Percentiles rank a stretch among this genome's conserved stretches.
Evolutionary conservation across 352 stramenopile genomes (phyloP).

Genomic region (Globisporangium radiosum): DNA sequence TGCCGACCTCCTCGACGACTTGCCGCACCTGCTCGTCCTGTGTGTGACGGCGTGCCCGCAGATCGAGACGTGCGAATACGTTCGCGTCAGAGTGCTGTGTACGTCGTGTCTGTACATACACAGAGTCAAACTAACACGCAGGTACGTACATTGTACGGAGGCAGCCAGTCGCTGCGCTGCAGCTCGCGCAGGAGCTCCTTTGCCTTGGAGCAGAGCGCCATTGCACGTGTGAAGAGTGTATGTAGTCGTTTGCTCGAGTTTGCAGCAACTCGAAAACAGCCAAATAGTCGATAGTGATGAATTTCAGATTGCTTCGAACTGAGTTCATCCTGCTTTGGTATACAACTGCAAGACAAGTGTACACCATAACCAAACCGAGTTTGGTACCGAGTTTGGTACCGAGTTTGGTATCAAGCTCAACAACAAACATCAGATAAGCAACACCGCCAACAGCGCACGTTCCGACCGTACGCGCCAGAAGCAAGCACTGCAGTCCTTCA

Average conservation of each 20-base stretch:
- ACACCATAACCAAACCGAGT: too few species aligned
- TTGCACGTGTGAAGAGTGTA: slow-evolving; percentile 4
- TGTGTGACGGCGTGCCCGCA: background rate
- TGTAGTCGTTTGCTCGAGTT: background rate
- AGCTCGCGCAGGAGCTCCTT: slow-evolving; percentile 87
- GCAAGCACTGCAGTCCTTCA: too few species aligned
- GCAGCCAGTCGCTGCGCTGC: slow-evolving; percentile 88
- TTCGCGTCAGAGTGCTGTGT: too few species aligned
- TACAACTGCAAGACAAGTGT: too few species aligned
- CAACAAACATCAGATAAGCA: too few species aligned
- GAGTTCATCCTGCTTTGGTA: too few species aligned
- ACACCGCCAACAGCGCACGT: too few species aligned
- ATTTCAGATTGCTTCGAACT: background rate
- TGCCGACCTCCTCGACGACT: slow-evolving; percentile 65
- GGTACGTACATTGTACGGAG: slow-evolving; percentile 82
- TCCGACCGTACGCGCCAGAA: too few species aligned
- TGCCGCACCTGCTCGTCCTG: slow-evolving; percentile 81
- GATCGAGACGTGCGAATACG: too few species aligned
- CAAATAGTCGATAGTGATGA: background rate
- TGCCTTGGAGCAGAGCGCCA: slow-evolving; percentile 70
- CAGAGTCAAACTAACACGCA: background rate
- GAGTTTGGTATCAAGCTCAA: too few species aligned
- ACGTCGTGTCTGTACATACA: background rate
- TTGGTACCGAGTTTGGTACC: too few species aligned
- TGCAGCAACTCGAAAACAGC: background rate